phyloP scores from a whole-genome alignment of 2,329 filamentous ascomycete species.

The Sporothrix brunneoviolacea region DNA sequence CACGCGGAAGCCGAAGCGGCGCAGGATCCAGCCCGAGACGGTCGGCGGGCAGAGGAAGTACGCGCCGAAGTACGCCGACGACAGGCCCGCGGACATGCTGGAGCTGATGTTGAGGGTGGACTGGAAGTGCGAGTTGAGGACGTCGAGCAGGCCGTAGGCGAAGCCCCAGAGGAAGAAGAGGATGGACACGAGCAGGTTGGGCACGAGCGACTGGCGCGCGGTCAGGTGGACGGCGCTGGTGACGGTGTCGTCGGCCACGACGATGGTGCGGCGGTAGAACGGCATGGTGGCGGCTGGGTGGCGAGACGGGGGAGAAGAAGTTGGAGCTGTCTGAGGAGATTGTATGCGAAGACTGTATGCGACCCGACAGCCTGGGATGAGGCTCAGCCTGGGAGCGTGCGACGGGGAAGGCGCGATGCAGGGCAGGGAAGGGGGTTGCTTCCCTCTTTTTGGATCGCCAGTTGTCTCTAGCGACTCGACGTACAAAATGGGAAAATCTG shows the following conservation, averaged over 20 bases:
- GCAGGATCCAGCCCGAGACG: conserved; percentile 47
- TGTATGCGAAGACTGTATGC: no score
- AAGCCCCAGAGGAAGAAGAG: conserved; percentile 33
- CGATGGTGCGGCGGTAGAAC: conserved; percentile 27
- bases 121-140: conserved; percentile 46
- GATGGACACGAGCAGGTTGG: conserved; percentile 28
- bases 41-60: conserved; percentile 33
- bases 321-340: no score
- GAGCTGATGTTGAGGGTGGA: conserved; percentile 37
- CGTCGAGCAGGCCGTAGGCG: conserved; percentile 32
- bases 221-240: conserved; percentile 28
- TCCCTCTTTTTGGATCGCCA: no score
- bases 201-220: conserved; percentile 28
- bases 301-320: no score
- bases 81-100: conserved; percentile 40
- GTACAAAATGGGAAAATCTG: no score
- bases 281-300: conserved; percentile 18
- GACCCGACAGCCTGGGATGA: no score
- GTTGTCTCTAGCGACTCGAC: no score
- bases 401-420: no score
- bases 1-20: conserved; percentile 58
- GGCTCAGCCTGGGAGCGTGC: no score
- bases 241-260: conserved; percentile 28
- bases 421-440: no score
- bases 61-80: conserved; percentile 46